Evolutionary conservation across 2,329 filamentous ascomycete genomes (phyloP).

Genomic region (Aspergillus amoenus): DNA sequence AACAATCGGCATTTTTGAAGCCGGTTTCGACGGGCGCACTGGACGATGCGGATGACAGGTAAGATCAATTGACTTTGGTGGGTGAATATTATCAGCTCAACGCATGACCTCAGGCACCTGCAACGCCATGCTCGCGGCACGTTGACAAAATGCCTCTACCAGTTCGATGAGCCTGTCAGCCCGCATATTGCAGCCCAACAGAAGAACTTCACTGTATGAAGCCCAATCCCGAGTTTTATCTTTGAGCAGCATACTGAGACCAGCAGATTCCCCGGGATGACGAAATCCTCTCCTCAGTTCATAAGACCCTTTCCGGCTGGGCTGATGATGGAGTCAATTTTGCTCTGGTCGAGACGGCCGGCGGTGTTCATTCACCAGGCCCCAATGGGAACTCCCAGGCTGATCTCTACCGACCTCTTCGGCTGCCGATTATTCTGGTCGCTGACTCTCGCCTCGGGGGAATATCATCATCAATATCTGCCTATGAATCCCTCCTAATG

Average conservation of each 20-base stretch:
- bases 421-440: conserved; percentile 71
- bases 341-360: conserved; percentile 76
- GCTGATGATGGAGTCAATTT: conserved; percentile 49
- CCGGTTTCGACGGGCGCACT: conserved; percentile 75
- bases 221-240: not conserved
- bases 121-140: conserved; percentile 56
- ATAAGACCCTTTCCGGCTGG: conserved; percentile 41
- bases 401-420: conserved; percentile 71
- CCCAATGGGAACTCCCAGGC: conserved; percentile 75
- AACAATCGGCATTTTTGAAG: conserved; percentile 66
- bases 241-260: conserved; percentile 2
- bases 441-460: conserved; percentile 75
- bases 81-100: not conserved
- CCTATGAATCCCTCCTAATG: conserved; percentile 74
- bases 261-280: conserved; percentile 51
- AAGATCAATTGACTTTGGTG: conserved; percentile 15
- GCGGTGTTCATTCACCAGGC: conserved; percentile 75
- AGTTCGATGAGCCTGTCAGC: conserved; percentile 73
- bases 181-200: conserved; percentile 70
- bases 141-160: conserved; percentile 63
- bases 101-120: conserved; percentile 53
- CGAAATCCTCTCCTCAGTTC: conserved; percentile 51
- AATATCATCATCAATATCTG: conserved; percentile 76
- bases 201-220: conserved; percentile 40
- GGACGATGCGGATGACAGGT: conserved; percentile 71